Evolutionary conservation across 2,329 filamentous ascomycete species (phyloP).

Genomic region (Nannizziopsis arthrosporioides): DNA sequence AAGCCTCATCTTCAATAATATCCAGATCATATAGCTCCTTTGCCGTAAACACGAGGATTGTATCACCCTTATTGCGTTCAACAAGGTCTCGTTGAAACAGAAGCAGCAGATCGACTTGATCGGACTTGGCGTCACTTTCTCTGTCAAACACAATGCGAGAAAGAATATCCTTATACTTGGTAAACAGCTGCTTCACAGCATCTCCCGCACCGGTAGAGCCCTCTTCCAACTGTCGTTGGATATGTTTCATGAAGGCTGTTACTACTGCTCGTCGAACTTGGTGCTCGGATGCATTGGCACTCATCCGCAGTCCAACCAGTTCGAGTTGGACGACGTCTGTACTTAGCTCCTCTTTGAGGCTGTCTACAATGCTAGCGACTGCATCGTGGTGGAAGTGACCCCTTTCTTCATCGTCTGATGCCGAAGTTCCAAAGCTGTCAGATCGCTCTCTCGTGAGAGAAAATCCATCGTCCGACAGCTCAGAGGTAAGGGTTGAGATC

Average conservation of each 20-base stretch:
- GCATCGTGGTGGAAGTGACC: conserved; percentile 77
- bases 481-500: conserved; percentile 53
- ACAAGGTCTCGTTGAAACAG: conserved; percentile 70
- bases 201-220: conserved; percentile 50
- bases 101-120: conserved; percentile 77
- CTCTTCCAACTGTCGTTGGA: conserved; percentile 55
- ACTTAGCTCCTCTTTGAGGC: conserved; percentile 58
- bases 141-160: conserved; percentile 49
- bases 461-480: conserved; percentile 33
- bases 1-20: conserved; percentile 76
- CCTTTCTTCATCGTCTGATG: conserved; percentile 50
- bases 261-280: conserved; percentile 81
- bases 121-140: conserved; percentile 41
- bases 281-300: conserved; percentile 76
- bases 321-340: conserved; percentile 85
- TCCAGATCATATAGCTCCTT: conserved; percentile 80
- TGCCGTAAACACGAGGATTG: conserved; percentile 62
- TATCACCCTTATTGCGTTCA: conserved; percentile 51
- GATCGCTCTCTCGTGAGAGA: conserved; percentile 45
- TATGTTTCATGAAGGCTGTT: conserved; percentile 70
- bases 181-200: conserved; percentile 53
- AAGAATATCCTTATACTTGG: conserved; percentile 51
- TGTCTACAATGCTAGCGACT: conserved; percentile 73
- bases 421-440: conserved; percentile 61
- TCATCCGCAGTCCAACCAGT: conserved; percentile 84